Evolutionary conservation across 2,329 filamentous ascomycete species (phyloP), one percentile per base, ranked within the genome.

Genomic region (Aspergillus japonicus): DNA sequence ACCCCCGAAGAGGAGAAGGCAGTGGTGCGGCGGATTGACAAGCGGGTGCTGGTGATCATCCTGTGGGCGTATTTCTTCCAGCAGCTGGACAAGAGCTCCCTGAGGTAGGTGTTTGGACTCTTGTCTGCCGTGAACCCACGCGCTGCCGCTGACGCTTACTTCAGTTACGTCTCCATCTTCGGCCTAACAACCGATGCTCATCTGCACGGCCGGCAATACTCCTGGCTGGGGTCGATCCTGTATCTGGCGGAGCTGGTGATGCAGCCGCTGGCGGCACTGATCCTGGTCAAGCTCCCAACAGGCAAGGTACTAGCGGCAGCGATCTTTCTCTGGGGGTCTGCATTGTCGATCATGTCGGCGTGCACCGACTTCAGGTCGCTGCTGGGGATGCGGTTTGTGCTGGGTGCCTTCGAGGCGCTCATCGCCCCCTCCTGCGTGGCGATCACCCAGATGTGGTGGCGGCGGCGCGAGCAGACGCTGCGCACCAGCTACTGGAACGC

Each of bases 371-470:
- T 85, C 59, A 66, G 68, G 0, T 80, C 78, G 0, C 62, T 85
- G 5, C 64, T 84, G 10, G 77, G 76, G 0, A 59, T 81, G 4
- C 75, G 83, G 3, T 79, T 81, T 51, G 70, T 77, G 8, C 68
- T 82, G 6, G 80, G 79, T 2, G 66, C 72, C 2, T 78, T 79
- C 56, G 69, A 71, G 33, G 58, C 68, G 0, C 66, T 69, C 58
- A 71, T 71, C 48, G 61, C 79, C 11, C 83, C 84, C 0, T 81
- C 80, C 21, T 86, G 85, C 63, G 76, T 85, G 16, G 82, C 83
- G 19, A 83, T 86, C 35, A 85, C 84, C 0, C 80, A 83, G 57
- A 86, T 86, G 82, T 88, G 85, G 85, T 88, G 83, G 77, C 79
- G 83, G 47, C 78, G 84, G 54, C 77, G 80, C 59, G 85, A 87